Evolutionary conservation across 345 rosid genomes (phyloP), one percentile per base, ranked within the genome.

Genomic region (Kernera saxatilis): DNA sequence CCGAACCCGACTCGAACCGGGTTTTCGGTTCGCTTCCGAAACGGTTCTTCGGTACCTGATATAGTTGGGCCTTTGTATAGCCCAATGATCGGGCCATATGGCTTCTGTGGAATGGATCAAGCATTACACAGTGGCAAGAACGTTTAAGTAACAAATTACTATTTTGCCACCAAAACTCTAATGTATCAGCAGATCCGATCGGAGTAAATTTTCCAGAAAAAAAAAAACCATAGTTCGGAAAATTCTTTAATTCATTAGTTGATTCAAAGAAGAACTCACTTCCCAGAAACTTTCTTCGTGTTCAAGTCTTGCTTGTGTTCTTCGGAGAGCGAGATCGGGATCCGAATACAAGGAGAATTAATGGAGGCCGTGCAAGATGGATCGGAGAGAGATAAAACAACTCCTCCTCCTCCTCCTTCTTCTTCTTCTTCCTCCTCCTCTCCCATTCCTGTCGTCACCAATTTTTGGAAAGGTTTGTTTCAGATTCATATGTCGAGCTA

Each of bases 401-500:
- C 65, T 78, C 78, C 85, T 52, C 73, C 88, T 51, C 51, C 94
- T 58, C 46, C 88, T 30, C 69, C 96, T 36, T 65, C 93, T 53
- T 77, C 67, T 64, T 78, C 85, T 36, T 37, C 41, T 14, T 37
- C 49, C 2, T 73, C 88, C 44, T 71, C 96, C 50, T 90, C 97
- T 78, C 96, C 97, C 32, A 66, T 85, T 78, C 76, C 92, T 29
- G 81, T 83, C 64, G 87, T 91, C 78, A 79, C 93, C 71, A 84
- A 79, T 82, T 94, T 89, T 85, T 94, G 99, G 99, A 86, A 82
- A 94, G 99, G 99, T 90, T 74, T 37, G 60, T 41, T 56, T 46
- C 50, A 46, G 23, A 44, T 75, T 69, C 58, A 5, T 37, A 23
- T 30, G 44, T 21, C 8, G 6, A 59, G 10, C 35, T 39, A 8